Conservation (phyloP, 2,329 filamentous ascomycete species). For the Dothistroma septosporum region DNA sequence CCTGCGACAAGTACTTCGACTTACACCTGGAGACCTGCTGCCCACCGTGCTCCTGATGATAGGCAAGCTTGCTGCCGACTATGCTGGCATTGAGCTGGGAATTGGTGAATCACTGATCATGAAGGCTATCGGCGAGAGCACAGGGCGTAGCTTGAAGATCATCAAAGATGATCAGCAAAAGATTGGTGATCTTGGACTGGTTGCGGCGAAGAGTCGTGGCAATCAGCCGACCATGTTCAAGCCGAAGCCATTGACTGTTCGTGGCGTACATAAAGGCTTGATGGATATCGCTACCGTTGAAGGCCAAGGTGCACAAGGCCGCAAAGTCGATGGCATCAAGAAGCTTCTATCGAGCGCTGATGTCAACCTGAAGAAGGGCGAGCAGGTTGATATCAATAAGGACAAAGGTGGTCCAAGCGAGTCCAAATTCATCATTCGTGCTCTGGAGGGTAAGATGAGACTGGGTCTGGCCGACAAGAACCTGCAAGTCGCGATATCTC, state of each 20-base stretch:
- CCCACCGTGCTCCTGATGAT: slow-evolving; percentile 92
- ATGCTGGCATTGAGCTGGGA: slow-evolving; percentile 93
- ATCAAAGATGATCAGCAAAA: slow-evolving; percentile 96
- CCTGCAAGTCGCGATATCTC: slow-evolving; percentile 81
- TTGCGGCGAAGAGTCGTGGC: slow-evolving; percentile 90
- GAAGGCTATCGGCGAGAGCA: slow-evolving; percentile 95
- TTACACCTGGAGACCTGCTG: slow-evolving; percentile 83
- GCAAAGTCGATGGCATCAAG: slow-evolving; percentile 93
- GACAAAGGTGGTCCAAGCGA: slow-evolving; percentile 93
- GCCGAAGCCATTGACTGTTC: slow-evolving; percentile 82
- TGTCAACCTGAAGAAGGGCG: slow-evolving; percentile 62
- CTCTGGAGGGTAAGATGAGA: slow-evolving; percentile 88
- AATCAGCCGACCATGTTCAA: slow-evolving; percentile 99
- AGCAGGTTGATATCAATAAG: slow-evolving; percentile 74
- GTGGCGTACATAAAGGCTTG: slow-evolving; percentile 79
- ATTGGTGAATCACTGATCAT: slow-evolving; percentile 98
- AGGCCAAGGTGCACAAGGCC: slow-evolving; percentile 80
- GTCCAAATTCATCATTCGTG: slow-evolving; percentile 88
- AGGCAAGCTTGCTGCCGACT: slow-evolving; percentile 95
- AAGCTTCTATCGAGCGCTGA: slow-evolving; percentile 92
- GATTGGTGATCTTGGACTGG: slow-evolving; percentile 89
- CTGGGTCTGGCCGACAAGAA: slow-evolving; percentile 90
- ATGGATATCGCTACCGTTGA: slow-evolving; percentile 83
- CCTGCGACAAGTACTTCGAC: slow-evolving; percentile 84
- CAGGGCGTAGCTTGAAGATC: slow-evolving; percentile 77